These are phyloP conservation scores for Margaritispora aquatica DNA, from an alignment of 495 filamentous ascomycete species.

Conservation along the genomic window DNA sequence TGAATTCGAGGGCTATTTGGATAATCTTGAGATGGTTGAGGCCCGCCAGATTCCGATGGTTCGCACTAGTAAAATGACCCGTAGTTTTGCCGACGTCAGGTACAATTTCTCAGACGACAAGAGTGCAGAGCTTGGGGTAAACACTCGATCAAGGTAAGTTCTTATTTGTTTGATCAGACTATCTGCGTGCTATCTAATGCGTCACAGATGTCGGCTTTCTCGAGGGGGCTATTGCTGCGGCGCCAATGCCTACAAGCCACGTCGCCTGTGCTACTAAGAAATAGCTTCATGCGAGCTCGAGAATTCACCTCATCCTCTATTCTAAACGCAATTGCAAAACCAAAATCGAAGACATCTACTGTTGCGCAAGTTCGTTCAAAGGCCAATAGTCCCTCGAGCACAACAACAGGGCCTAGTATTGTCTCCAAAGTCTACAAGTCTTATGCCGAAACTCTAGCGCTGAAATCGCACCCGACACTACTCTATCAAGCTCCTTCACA, in stretches of 20 bases:
- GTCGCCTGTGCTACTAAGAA: neutral
- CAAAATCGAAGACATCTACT: neutral
- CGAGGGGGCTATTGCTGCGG: conserved; percentile 18
- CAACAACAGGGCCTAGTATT: neutral
- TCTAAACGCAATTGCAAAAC: conserved; percentile 5
- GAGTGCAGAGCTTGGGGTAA: neutral
- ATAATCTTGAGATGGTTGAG: conserved; percentile 18
- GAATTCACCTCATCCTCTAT: conserved; percentile 10
- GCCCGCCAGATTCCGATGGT: conserved; percentile 16
- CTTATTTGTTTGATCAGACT: conserved; percentile 12
- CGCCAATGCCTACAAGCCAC: conserved; percentile 5
- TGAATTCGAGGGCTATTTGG: neutral
- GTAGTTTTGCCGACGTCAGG: conserved; percentile 9
- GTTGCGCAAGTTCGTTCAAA: neutral
- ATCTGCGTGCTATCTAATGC: too few relatives aligned
- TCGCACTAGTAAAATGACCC: conserved; percentile 5
- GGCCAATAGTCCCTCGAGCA: neutral
- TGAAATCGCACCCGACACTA: conserved; percentile 35
- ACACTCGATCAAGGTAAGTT: conserved; percentile 16
- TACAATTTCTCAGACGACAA: conserved; percentile 13
- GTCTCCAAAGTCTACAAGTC: conserved; percentile 17
- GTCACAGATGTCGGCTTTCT: conserved; percentile 26
- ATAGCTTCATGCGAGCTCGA: conserved; percentile 9
- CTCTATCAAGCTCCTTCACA: conserved; percentile 60
- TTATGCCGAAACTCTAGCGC: conserved; percentile 39